Evolutionary conservation across 2,329 filamentous ascomycete species (phyloP), one percentile per base, ranked within the genome.

Genomic region (Alternaria ventricosa): DNA sequence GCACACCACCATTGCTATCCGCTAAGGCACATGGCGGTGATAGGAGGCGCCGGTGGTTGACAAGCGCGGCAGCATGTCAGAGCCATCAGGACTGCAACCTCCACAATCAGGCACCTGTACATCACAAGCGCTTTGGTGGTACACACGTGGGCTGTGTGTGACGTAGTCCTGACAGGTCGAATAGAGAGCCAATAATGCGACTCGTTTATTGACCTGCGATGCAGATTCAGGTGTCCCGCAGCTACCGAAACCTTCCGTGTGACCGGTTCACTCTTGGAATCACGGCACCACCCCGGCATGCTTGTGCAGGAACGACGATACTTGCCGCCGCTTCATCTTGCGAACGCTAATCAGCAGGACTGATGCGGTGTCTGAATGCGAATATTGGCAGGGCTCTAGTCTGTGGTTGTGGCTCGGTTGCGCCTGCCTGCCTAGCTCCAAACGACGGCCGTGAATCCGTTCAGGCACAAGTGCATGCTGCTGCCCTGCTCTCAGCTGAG

Each of bases 161-260:
- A 70, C 68, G 68, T 69, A 65, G 54, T 25, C 47, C 43, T 57
- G 50, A 58, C 55, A 49, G 41, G 49, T 63, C n/a, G 43, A 49
- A 13, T 23, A 46, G 36, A 49, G 20, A 57, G 56, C 57, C 57
- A 65, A 61, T 60, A 67, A 55, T 44, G 20, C 22, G 28, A 49
- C 44, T 46, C 49, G 49, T 41, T 36, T 25, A 41, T 41, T 36
- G n/a, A 41, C 33, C 30, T 23, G 49, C 36, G 49, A 51, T 61
- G 61, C 66, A 55, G 55, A 47, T 53, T 56, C 57, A 44, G 33
- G 44, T 60, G 59, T 57, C 61, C 64, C 60, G 61, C 64, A 60
- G 60, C 54, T 53, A 61, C 62, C 62, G 57, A 62, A 60, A 62
- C 61, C 56, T 63, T 66, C 63, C 67, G 65, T 64, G 59, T 70